Conservation (phyloP, 2,329 filamentous ascomycete genomes). For the Oidium heveae region DNA sequence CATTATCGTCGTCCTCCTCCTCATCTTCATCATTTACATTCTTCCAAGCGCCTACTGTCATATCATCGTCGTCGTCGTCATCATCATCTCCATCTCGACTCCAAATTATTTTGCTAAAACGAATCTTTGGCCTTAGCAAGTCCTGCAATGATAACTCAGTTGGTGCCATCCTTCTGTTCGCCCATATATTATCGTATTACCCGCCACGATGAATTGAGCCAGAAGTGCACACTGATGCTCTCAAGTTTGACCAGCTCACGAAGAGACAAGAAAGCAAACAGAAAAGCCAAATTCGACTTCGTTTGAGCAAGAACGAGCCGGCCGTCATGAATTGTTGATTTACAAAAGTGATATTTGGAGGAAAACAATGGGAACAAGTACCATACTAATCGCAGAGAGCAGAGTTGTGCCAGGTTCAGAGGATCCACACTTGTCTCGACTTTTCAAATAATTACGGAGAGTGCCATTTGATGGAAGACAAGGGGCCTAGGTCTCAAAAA, state of each 20-base stretch:
- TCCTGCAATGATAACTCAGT: background rate
- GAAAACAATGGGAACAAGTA: too few relatives aligned
- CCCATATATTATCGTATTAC: background rate
- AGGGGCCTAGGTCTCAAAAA: too few relatives aligned
- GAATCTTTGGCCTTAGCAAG: background rate
- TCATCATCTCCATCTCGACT: background rate
- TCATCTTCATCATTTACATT: background rate
- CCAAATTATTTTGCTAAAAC: background rate
- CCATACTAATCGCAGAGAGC: too few relatives aligned
- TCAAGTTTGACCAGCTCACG: background rate
- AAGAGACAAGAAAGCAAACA: background rate
- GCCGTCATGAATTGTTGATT: background rate
- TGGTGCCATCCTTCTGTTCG: background rate
- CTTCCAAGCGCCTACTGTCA: slow-evolving; percentile 1
- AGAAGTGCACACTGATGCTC: background rate
- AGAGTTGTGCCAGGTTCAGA: too few relatives aligned
- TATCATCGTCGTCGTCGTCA: slow-evolving; percentile 1
- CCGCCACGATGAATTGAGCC: background rate
- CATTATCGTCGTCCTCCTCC: background rate
- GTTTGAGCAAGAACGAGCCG: background rate
- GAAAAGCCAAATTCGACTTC: background rate
- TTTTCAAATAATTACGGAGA: too few relatives aligned
- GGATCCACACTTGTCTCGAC: too few relatives aligned
- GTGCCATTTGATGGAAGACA: too few relatives aligned
- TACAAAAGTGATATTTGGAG: background rate